Evolutionary conservation across 495 filamentous ascomycete species (phyloP).

Genomic region (Lophiotrema nucula): DNA sequence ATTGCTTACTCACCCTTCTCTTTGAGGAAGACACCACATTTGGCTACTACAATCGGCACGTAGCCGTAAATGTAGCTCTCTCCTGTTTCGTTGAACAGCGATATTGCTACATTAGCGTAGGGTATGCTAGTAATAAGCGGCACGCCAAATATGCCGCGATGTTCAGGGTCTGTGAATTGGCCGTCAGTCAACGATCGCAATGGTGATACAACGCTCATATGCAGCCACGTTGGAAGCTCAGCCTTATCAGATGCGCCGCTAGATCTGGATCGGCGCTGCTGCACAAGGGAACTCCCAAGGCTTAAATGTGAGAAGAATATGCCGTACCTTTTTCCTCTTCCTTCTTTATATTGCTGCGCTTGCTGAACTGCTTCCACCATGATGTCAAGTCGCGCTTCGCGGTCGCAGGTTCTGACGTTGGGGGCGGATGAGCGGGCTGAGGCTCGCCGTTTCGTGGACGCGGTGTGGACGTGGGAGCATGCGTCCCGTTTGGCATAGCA

Average conservation of each 20-base stretch:
- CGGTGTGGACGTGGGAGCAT: constrained; percentile 14
- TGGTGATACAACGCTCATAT: not conserved
- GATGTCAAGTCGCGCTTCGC: constrained; percentile 78
- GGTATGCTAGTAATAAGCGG: constrained; percentile 91
- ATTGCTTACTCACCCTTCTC: constrained; percentile 75
- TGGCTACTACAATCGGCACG: constrained; percentile 96
- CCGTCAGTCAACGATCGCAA: not conserved
- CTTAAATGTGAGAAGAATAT: not conserved
- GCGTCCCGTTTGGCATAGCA: constrained; percentile 30
- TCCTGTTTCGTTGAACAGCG: constrained; percentile 83
- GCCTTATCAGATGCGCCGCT: constrained; percentile 14
- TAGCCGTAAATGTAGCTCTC: constrained; percentile 98
- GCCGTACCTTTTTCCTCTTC: constrained; percentile 71
- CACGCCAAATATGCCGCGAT: constrained; percentile 83
- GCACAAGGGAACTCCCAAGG: no score
- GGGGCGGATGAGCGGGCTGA: constrained; percentile 31
- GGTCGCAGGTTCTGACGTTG: constrained; percentile 47
- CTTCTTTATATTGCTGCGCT: constrained; percentile 62
- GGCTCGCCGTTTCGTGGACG: constrained; percentile 32
- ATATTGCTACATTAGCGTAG: constrained; percentile 98
- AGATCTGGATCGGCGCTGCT: not conserved
- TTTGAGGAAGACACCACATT: constrained; percentile 96
- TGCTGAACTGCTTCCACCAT: constrained; percentile 86
- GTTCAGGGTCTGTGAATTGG: constrained; percentile 35
- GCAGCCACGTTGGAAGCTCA: not conserved